Base-by-base conservation (phyloP, 306 rosid genomes). In the Quercus agrifolia region DNA sequence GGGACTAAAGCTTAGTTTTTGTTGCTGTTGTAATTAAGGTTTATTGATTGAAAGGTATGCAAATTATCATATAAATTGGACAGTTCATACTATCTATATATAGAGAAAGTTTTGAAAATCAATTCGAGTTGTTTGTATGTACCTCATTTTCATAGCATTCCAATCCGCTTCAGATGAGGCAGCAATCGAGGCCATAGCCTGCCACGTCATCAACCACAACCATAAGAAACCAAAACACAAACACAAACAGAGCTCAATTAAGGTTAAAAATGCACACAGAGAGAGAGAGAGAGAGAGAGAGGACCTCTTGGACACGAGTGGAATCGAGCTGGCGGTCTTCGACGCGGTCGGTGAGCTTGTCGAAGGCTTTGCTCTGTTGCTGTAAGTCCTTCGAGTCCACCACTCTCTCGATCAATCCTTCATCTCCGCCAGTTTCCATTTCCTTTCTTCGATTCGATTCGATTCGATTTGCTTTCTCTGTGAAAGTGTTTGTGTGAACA, bases 261-360 rank as follows among this genome's bases (percentile, higher is more conserved):
- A 62, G 21, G 15, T 30, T 11, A 46, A 46, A 25, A 14, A 18
- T 56, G 2, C 19, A 33, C 1, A 31, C 14, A 33, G 56, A 25
- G n/a, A 66, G 10, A 28, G 51, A 56, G 3, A 14, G 33, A 58
- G 33, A 30, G 19, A 51, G 10, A 21, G 18, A 55, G 31, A 73
- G 74, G 19, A 90, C 94, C 86, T 91, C 97, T 81, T 93, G 98
- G 82, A 95, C 99, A 6, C 99, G 97, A 77, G 99, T 89, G 64
- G 99, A 95, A 77, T 95, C 97, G 64, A 95, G 96, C 63, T 93
- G 99, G 52, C 99, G 98, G 88, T 95, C 99, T 73, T 95, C 99
- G 15, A 93, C 97, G 71, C 97, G 99, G 82, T 95, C 99, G 2
- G 98, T 95, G 84, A 95, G 99, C 80, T 95, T 93, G 77, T 95